These are phyloP conservation scores for Didymella arachidicola DNA, from an alignment of 2,329 filamentous ascomycete species.

Conservation along the genomic window DNA sequence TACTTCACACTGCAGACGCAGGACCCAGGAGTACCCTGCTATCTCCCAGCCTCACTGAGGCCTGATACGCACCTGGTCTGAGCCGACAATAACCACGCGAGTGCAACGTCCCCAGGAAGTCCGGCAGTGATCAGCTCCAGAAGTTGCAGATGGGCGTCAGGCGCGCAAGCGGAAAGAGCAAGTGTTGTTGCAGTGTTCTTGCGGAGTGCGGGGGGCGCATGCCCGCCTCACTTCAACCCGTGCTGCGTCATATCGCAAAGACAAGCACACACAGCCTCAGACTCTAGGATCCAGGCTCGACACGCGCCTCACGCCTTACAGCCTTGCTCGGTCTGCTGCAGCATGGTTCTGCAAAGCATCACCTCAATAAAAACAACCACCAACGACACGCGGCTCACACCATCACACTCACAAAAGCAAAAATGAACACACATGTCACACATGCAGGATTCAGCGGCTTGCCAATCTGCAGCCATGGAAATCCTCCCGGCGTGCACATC, in stretches of 20 bases:
- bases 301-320: slow-evolving; percentile 1
- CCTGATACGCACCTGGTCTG: not conserved
- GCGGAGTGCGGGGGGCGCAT: not conserved
- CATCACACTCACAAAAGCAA: slow-evolving; percentile 13
- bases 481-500: slow-evolving; percentile 10
- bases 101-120: slow-evolving; percentile 1
- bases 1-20: not conserved
- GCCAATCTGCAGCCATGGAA: slow-evolving; percentile 1
- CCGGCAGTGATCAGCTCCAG: not conserved
- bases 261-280: slow-evolving; percentile 6
- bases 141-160: not conserved
- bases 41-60: not conserved
- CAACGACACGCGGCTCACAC: slow-evolving; percentile 1
- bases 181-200: not conserved
- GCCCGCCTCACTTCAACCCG: slow-evolving; percentile 3
- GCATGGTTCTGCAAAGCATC: not conserved
- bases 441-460: not conserved
- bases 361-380: slow-evolving; percentile 1
- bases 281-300: not conserved
- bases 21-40: not conserved
- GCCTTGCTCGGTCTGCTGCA: not conserved
- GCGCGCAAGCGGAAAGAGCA: not conserved
- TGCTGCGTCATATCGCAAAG: not conserved
- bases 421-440: slow-evolving; percentile 4
- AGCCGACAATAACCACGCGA: slow-evolving; percentile 6